phyloP scores from a whole-genome alignment of 768 basidiomycete genomes.

The Boletellus ananiceps region DNA sequence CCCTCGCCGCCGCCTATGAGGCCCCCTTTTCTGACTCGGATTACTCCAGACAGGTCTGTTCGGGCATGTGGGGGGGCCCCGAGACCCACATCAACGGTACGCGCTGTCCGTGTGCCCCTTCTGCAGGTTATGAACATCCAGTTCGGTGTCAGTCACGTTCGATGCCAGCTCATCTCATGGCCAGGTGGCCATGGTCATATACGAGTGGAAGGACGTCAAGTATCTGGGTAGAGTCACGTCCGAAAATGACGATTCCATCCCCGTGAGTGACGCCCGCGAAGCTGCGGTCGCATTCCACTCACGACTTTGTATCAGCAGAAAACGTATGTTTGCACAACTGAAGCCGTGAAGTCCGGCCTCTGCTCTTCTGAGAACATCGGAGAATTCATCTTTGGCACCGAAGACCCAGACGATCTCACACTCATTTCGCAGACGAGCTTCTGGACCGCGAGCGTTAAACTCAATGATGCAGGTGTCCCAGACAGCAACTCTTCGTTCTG shows the following conservation, averaged over 20 bases:
- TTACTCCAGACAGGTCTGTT: slow-evolving; percentile 86
- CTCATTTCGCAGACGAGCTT: slow-evolving; percentile 72
- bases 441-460: slow-evolving; percentile 78
- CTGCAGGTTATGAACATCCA: slow-evolving; percentile 16
- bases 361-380: slow-evolving; percentile 73
- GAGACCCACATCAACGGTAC: slow-evolving; percentile 82
- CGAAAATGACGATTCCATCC: slow-evolving; percentile 47
- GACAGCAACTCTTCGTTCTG: slow-evolving; percentile 39
- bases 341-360: slow-evolving; percentile 63
- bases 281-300: slow-evolving; percentile 14
- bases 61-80: slow-evolving; percentile 86
- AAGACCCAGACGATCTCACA: slow-evolving; percentile 52
- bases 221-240: slow-evolving; percentile 77
- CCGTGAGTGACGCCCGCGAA: slow-evolving; percentile 46
- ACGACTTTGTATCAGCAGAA: slow-evolving; percentile 53
- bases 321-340: slow-evolving; percentile 90
- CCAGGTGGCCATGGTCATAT: slow-evolving; percentile 90
- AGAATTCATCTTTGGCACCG: slow-evolving; percentile 73
- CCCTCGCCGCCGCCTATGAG: slow-evolving; percentile 48
- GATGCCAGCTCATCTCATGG: slow-evolving; percentile 64
- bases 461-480: slow-evolving; percentile 34
- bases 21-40: slow-evolving; percentile 71
- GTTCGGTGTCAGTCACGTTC: slow-evolving; percentile 60
- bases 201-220: slow-evolving; percentile 87
- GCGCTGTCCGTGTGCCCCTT: slow-evolving; percentile 10